Conservation (phyloP, 116 monocot species). For the Trichopus zeylanicus region DNA sequence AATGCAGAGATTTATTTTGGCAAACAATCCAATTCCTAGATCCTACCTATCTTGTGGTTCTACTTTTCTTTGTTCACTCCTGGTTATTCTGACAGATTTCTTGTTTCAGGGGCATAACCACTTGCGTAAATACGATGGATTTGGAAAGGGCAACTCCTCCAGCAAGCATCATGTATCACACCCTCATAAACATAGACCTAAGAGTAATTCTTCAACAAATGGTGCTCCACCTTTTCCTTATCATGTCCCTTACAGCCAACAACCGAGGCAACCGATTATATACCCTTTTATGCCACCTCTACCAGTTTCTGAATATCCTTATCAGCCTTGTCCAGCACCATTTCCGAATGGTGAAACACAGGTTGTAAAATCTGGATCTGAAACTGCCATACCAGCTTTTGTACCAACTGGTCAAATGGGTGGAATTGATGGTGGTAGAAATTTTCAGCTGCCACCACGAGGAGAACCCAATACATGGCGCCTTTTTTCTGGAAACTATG, state of each 20-base stretch:
- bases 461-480: slow-evolving; percentile 56
- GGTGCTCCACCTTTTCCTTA: slow-evolving; percentile 39
- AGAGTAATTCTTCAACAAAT: slow-evolving; percentile 41
- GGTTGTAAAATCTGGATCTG: slow-evolving; percentile 43
- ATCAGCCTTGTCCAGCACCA: slow-evolving; percentile 45
- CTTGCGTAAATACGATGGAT: slow-evolving; percentile 48
- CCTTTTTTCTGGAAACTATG: slow-evolving; percentile 25
- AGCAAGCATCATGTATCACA: slow-evolving; percentile 41
- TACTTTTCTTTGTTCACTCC: background rate
- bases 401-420: slow-evolving; percentile 31
- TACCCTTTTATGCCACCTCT: slow-evolving; percentile 36
- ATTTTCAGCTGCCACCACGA: slow-evolving; percentile 31
- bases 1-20: too few relatives aligned
- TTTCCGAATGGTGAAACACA: slow-evolving; percentile 42
- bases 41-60: background rate
- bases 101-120: slow-evolving; percentile 48
- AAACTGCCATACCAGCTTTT: slow-evolving; percentile 33
- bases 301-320: slow-evolving; percentile 54
- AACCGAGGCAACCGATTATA: slow-evolving; percentile 40
- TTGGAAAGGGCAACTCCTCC: slow-evolving; percentile 34
- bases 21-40: background rate
- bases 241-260: slow-evolving; percentile 45
- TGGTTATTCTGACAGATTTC: background rate
- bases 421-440: slow-evolving; percentile 36
- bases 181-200: slow-evolving; percentile 48